Percentiles rank a stretch among this genome's conserved stretches.
phyloP scores from a whole-genome alignment of 176 grass and related monocot genomes.

The Eragrostis nindensis region DNA sequence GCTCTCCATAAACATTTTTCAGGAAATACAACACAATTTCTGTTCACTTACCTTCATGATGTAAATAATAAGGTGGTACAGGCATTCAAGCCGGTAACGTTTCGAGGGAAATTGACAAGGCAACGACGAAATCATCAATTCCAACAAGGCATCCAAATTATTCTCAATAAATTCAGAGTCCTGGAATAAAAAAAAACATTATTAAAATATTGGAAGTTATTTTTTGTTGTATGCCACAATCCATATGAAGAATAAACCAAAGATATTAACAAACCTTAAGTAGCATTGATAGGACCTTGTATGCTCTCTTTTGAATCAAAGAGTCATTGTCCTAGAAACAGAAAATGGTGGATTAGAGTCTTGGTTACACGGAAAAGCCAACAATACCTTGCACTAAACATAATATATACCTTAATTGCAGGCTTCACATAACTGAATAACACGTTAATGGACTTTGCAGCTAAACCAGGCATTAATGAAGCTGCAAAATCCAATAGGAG shows the following conservation, averaged over 20 bases:
- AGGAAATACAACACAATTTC: not conserved
- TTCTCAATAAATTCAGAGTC: constrained; percentile 69
- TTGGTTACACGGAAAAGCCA: constrained; percentile 27
- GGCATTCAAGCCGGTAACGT: constrained; percentile 84
- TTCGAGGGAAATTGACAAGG: constrained; percentile 88
- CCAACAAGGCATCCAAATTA: constrained; percentile 65
- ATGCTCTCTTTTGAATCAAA: constrained; percentile 93
- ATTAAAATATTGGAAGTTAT: not conserved
- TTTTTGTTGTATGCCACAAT: constrained; percentile 24
- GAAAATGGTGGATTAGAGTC: constrained; percentile 17
- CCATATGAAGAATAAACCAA: constrained; percentile 24
- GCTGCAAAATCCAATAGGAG: constrained; percentile 79
- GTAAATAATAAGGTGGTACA: constrained; percentile 80
- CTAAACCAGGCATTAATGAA: constrained; percentile 85
- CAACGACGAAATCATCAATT: constrained; percentile 73
- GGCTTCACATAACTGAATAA: constrained; percentile 89
- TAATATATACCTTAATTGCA: constrained; percentile 73
- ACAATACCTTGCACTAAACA: constrained; percentile 27
- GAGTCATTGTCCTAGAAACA: constrained; percentile 74
- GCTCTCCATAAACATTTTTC: constrained; percentile 7
- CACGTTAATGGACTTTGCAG: constrained; percentile 66
- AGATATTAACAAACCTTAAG: constrained; percentile 69
- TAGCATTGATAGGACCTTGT: constrained; percentile 92
- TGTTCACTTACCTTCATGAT: constrained; percentile 75
- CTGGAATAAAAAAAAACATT: constrained; percentile 44